Percentiles rank a stretch among this genome's conserved stretches.
phyloP scores from a whole-genome alignment of 2,329 filamentous ascomycete genomes.

The Anthostomella pinea region DNA sequence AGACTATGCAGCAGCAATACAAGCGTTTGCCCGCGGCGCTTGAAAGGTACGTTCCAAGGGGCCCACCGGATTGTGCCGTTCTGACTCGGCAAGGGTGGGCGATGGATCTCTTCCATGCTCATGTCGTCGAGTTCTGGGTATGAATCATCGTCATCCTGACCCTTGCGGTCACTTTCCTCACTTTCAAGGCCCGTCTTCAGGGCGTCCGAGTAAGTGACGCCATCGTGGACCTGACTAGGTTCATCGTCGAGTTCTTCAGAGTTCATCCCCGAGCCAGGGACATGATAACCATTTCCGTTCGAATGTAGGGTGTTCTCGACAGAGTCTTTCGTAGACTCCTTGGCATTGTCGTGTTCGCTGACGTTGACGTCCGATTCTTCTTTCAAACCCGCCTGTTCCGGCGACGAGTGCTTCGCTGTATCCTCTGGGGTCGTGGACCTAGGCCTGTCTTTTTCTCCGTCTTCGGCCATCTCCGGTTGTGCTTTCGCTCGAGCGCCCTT shows the following conservation, averaged over 20 bases:
- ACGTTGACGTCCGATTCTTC: constrained; percentile 9
- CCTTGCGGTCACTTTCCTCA: constrained; percentile 8
- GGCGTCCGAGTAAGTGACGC: constrained; percentile 14
- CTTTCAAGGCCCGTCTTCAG: constrained; percentile 15
- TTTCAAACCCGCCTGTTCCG: background rate
- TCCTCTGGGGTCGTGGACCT: background rate
- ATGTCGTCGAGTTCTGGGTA: constrained; percentile 34
- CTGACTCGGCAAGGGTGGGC: constrained; percentile 17
- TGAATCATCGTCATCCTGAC: constrained; percentile 29
- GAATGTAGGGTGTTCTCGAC: background rate
- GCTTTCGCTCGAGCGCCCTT: constrained; percentile 6
- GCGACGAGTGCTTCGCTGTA: background rate
- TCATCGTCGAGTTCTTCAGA: constrained; percentile 8
- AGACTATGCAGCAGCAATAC: constrained; percentile 73
- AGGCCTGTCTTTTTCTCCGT: constrained; percentile 1
- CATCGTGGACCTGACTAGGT: constrained; percentile 2
- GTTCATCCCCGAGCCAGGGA: background rate
- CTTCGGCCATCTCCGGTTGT: constrained; percentile 12
- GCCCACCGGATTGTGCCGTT: constrained; percentile 72
- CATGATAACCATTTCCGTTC: constrained; percentile 5
- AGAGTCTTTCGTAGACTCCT: background rate
- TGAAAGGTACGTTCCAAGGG: constrained; percentile 70
- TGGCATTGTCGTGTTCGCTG: constrained; percentile 1
- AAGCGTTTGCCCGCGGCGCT: constrained; percentile 72
- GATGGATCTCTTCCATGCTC: constrained; percentile 27